Evolutionary conservation across 2,329 filamentous ascomycete genomes (phyloP).

Genomic region (Pyrenochaeta sp.): DNA sequence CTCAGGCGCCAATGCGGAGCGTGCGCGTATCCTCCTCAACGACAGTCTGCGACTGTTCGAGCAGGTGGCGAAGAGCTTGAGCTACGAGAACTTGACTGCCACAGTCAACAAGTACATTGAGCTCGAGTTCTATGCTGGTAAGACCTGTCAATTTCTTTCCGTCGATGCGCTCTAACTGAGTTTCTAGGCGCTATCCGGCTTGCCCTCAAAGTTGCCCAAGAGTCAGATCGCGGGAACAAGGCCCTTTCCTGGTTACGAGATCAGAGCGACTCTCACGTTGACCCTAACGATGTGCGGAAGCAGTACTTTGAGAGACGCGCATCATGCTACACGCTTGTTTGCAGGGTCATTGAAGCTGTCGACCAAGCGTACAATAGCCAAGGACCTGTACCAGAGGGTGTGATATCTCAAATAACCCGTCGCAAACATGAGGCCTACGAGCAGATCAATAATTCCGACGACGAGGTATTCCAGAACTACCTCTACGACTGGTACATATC

Average conservation of each 20-base stretch:
- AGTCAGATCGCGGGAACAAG: slow-evolving; percentile 85
- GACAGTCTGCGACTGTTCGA: slow-evolving; percentile 90
- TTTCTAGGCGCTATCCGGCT: slow-evolving; percentile 79
- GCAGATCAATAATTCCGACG: slow-evolving; percentile 85
- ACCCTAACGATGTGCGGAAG: slow-evolving; percentile 71
- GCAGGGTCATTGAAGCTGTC: slow-evolving; percentile 78
- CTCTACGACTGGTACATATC: slow-evolving; percentile 98
- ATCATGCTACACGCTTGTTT: slow-evolving; percentile 86
- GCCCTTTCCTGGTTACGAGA: slow-evolving; percentile 90
- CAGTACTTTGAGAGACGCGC: slow-evolving; percentile 75
- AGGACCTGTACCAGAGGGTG: slow-evolving; percentile 79
- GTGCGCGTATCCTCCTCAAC: slow-evolving; percentile 80
- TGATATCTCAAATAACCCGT: slow-evolving; percentile 76
- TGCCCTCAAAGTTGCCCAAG: slow-evolving; percentile 80
- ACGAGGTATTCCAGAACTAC: slow-evolving; percentile 94
- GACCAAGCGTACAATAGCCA: slow-evolving; percentile 74
- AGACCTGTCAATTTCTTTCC: slow-evolving; percentile 1
- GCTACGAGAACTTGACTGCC: slow-evolving; percentile 78
- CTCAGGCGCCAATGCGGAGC: slow-evolving; percentile 75
- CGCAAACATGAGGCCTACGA: slow-evolving; percentile 88
- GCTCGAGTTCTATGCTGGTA: slow-evolving; percentile 85
- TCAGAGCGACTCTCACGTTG: slow-evolving; percentile 74
- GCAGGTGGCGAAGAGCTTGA: slow-evolving; percentile 84
- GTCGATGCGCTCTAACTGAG: slow-evolving; percentile 8
- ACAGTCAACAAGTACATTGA: slow-evolving; percentile 81